Percentiles rank a stretch among this genome's conserved stretches.
Conservation (phyloP, 2,329 filamentous ascomycete species). For the Colletotrichum abscissum region DNA sequence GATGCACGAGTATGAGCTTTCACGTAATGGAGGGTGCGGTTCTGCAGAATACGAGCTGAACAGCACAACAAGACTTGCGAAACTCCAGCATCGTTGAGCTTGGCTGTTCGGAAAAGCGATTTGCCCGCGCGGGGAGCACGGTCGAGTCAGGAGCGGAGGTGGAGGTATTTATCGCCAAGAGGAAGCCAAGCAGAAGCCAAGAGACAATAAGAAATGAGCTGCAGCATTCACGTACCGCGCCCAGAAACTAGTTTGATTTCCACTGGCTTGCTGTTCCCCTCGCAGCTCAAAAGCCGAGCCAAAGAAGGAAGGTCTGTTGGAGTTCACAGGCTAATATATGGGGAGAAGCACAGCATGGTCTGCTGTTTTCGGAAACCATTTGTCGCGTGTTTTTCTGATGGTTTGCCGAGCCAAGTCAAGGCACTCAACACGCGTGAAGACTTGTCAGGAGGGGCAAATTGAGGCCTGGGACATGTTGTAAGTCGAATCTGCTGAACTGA, state of each 20-base stretch:
- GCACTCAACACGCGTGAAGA: background rate
- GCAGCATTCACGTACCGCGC: background rate
- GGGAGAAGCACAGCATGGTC: background rate
- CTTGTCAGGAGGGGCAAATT: background rate
- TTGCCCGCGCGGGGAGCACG: background rate
- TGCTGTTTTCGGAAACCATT: background rate
- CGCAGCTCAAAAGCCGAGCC: constrained; percentile 10
- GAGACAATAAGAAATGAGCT: constrained; percentile 13
- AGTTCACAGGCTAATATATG: background rate
- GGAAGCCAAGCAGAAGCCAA: constrained; percentile 18
- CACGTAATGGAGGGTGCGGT: background rate
- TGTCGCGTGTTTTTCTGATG: background rate
- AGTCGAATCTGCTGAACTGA: background rate
- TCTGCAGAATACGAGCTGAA: background rate
- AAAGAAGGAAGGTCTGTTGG: constrained; percentile 15
- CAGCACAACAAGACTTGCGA: background rate
- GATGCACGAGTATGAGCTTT: background rate
- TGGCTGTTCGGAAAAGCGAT: background rate
- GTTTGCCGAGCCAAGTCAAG: background rate
- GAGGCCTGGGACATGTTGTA: no score
- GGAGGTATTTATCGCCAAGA: constrained; percentile 27
- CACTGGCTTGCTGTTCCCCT: background rate
- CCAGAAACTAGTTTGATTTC: background rate
- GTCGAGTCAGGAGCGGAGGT: background rate
- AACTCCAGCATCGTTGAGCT: background rate